Conservation (phyloP, 176 grass and related monocot genomes). For the Phoenix dactylifera region DNA sequence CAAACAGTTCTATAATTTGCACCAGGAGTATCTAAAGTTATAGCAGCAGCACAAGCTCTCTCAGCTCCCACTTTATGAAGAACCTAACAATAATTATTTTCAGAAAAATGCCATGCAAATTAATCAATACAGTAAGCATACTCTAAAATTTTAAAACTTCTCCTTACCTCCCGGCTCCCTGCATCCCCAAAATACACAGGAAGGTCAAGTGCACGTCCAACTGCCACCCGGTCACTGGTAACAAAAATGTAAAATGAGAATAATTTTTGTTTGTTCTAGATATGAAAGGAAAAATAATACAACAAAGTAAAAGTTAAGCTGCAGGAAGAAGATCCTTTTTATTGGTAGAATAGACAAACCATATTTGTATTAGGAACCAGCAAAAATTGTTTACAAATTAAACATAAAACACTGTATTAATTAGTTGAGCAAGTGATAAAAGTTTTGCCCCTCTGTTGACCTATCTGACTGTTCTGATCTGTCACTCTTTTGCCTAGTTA, state of each 20-base stretch:
- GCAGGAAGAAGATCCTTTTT: too few relatives aligned
- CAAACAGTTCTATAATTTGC: constrained; percentile 98
- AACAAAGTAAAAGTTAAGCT: too few relatives aligned
- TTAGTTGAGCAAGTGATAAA: too few relatives aligned
- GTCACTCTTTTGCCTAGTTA: too few relatives aligned
- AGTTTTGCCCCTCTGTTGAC: too few relatives aligned
- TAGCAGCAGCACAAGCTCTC: constrained; percentile 92
- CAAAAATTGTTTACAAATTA: too few relatives aligned
- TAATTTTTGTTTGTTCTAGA: too few relatives aligned
- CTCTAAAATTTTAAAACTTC: neutral
- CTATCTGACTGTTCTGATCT: too few relatives aligned
- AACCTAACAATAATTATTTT: constrained; percentile 44
- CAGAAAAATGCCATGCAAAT: constrained; percentile 10
- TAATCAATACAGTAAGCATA: neutral
- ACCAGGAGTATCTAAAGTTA: constrained; percentile 96
- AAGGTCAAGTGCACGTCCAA: constrained; percentile 87
- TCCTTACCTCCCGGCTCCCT: constrained; percentile 85
- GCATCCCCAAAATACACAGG: constrained; percentile 99
- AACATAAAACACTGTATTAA: too few relatives aligned
- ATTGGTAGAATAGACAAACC: too few relatives aligned
- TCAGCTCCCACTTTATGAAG: constrained; percentile 99
- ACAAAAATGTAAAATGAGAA: constrained; percentile 19
- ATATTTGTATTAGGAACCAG: too few relatives aligned
- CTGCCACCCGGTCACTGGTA: constrained; percentile 82
- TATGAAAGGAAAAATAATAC: too few relatives aligned